Percentiles rank a stretch among this genome's conserved stretches.
Evolutionary conservation across 23 red algal species (phyloP).

Genomic region (Gracilariopsis chorda): DNA sequence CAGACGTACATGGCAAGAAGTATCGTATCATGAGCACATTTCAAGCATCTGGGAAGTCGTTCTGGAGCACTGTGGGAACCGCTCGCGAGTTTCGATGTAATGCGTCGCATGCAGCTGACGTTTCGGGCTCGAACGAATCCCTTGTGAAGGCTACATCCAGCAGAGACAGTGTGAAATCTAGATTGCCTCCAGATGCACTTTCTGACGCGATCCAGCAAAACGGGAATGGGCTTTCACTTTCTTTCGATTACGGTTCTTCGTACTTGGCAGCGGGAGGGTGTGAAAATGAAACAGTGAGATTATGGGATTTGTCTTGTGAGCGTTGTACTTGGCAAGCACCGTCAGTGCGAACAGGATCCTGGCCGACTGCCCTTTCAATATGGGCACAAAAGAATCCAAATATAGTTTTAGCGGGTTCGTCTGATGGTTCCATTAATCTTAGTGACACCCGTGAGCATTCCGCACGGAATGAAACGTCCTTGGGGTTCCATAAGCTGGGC

Average conservation of each 20-base stretch:
- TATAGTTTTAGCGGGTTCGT: constrained; percentile 30
- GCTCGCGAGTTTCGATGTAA: background rate
- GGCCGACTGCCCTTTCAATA: constrained; percentile 58
- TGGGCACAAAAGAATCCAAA: background rate
- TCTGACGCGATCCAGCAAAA: constrained; percentile 3
- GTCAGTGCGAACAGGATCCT: background rate
- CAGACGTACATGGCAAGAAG: constrained; percentile 14
- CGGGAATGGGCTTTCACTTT: constrained; percentile 53
- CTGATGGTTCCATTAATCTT: constrained; percentile 43
- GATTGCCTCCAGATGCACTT: background rate
- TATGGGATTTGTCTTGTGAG: constrained; percentile 62
- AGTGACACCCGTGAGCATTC: constrained; percentile 35
- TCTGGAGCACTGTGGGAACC: constrained; percentile 38
- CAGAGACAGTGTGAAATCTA: background rate
- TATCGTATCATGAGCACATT: constrained; percentile 64
- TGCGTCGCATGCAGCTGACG: background rate
- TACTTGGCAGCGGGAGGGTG: constrained; percentile 69
- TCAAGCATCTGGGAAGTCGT: constrained; percentile 40
- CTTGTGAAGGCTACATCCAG: background rate
- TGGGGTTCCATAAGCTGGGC: background rate
- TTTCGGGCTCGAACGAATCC: background rate
- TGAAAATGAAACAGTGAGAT: constrained; percentile 43
- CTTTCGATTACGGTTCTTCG: constrained; percentile 23
- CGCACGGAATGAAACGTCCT: background rate
- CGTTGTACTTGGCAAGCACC: constrained; percentile 20